Evolutionary conservation across 257 asterid species (phyloP).

Genomic region (Leonotis leonurus): DNA sequence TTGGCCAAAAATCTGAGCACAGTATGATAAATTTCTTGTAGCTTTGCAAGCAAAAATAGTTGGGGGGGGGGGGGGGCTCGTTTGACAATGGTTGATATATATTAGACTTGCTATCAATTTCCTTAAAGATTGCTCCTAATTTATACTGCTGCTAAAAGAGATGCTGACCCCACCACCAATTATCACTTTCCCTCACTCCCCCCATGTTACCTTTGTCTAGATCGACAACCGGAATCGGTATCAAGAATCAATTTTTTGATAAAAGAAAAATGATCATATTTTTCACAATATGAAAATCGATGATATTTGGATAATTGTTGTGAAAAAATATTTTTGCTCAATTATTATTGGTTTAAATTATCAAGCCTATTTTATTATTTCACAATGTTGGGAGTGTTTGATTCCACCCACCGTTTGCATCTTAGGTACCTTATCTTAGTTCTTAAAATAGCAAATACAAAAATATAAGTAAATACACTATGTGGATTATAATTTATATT

Average conservation of each 20-base stretch:
- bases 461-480: background rate
- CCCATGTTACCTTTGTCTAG: conserved; percentile 31
- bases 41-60: conserved; percentile 7
- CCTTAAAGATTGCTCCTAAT: conserved; percentile 12
- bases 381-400: conserved; percentile 5
- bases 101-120: background rate
- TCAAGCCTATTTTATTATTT: background rate
- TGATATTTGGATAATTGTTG: no score
- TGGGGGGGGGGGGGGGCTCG: no score
- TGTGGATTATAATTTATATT: background rate
- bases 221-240: no score
- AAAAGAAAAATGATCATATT: no score
- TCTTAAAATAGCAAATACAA: background rate
- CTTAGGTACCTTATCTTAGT: background rate
- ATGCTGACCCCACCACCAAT: conserved; percentile 35
- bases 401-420: conserved; percentile 15
- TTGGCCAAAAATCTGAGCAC: conserved; percentile 4
- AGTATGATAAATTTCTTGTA: conserved; percentile 10
- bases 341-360: no score
- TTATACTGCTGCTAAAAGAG: conserved; percentile 19
- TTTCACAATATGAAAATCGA: no score
- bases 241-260: no score
- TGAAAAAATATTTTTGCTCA: no score
- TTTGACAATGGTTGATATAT: conserved; percentile 17
- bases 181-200: conserved; percentile 17